A percentile compares a stretch with the other conserved stretches of the same genome.
phyloP scores from a whole-genome alignment of 441 rosid genomes.

The Euphorbia schlechtendalii region DNA sequence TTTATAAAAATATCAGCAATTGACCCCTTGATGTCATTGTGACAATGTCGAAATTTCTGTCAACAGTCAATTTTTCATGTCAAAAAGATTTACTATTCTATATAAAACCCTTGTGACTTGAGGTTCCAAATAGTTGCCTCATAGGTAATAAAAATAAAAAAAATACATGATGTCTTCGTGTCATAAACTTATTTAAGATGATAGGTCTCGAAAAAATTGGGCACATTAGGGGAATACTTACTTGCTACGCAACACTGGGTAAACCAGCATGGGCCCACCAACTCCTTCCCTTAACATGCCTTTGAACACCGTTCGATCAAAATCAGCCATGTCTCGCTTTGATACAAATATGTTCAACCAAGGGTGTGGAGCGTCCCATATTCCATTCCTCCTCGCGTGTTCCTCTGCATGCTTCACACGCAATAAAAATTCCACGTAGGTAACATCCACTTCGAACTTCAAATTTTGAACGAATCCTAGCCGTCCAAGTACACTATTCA shows the following conservation, averaged over 20 bases:
- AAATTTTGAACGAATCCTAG: slow-evolving; percentile 42
- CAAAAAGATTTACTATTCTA: no score
- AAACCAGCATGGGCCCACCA: slow-evolving; percentile 85
- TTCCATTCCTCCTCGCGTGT: slow-evolving; percentile 48
- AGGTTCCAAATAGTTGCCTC: slow-evolving; percentile 11
- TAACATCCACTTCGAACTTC: slow-evolving; percentile 49
- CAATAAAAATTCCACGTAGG: slow-evolving; percentile 60
- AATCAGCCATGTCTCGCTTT: slow-evolving; percentile 42
- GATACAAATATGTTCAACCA: slow-evolving; percentile 87
- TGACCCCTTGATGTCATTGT: no score
- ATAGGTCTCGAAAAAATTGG: background rate
- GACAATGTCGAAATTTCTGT: no score
- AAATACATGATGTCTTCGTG: no score
- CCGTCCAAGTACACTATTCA: slow-evolving; percentile 43
- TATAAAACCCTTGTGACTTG: no score
- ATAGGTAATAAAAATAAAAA: no score
- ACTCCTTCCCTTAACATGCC: slow-evolving; percentile 54
- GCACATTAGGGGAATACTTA: slow-evolving; percentile 21
- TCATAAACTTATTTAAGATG: slow-evolving; percentile 7
- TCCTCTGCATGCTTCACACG: slow-evolving; percentile 65
- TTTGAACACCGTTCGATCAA: slow-evolving; percentile 68
- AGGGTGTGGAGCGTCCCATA: slow-evolving; percentile 90
- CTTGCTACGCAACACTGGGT: slow-evolving; percentile 82
- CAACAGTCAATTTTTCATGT: no score
- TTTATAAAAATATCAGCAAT: no score